Percentiles rank a stretch among this genome's conserved stretches.
Conservation (phyloP, 192 early-diverging fungal species). For the Coemansia sp. region DNA sequence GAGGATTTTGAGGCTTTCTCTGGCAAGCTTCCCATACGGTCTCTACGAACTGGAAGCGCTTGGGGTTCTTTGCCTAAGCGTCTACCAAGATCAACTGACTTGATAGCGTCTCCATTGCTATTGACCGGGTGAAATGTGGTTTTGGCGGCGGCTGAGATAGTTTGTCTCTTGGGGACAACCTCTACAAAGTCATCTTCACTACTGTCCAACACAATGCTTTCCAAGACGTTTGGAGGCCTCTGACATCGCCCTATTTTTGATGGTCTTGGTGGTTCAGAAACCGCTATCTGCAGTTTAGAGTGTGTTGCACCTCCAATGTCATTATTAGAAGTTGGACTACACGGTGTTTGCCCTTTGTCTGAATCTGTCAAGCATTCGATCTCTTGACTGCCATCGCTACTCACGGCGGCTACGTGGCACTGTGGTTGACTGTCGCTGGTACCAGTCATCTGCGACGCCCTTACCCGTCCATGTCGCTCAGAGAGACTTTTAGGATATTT, state of each 20-base stretch:
- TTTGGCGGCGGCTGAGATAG: neutral
- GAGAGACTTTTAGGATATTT: neutral
- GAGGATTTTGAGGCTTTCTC: neutral
- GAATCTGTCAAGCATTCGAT: slow-evolving; percentile 1
- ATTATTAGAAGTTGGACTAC: neutral
- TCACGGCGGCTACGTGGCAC: neutral
- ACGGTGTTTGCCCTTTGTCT: neutral
- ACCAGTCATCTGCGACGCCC: neutral
- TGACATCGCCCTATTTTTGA: neutral
- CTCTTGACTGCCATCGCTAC: slow-evolving; percentile 1
- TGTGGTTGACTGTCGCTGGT: too few relatives aligned
- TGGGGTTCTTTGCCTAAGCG: neutral
- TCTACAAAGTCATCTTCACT: slow-evolving; percentile 36
- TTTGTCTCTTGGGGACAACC: neutral
- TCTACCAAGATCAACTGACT: neutral
- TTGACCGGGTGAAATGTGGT: neutral
- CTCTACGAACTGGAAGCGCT: neutral
- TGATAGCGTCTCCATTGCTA: neutral
- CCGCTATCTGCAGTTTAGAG: neutral
- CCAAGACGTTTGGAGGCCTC: neutral
- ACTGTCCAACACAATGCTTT: slow-evolving; percentile 10
- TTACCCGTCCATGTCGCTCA: neutral
- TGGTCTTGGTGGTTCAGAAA: slow-evolving; percentile 1
- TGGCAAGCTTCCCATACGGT: neutral
- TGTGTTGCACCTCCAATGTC: neutral